Base-by-base conservation (phyloP, 345 rosid species). In the Eucalyptus sp. region DNA sequence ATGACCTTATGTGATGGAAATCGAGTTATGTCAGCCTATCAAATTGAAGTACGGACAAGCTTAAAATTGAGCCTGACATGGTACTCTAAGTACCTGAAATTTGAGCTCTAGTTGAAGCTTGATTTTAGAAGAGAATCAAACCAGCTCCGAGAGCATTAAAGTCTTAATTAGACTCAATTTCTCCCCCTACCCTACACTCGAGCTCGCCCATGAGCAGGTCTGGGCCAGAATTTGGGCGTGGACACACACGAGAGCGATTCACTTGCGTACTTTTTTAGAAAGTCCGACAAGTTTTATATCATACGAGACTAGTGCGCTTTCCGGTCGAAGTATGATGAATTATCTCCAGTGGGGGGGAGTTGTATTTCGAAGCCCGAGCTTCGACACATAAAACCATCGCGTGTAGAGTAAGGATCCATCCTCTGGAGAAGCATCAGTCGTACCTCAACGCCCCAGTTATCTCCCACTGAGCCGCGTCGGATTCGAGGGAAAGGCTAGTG, bases 371-470 rank as follows among this genome's bases (percentile, higher is more conserved):
- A 71, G 24, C 24, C 80, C 18, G 4, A 41, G 48, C 84, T 3
- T 20, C 84, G 48, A 20, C 48, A 2, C 84, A 20, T n/a, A 20
- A n/a, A 37, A 10, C 24, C 44, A 33, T 20, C 25, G 44, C 12
- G 27, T 18, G 46, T 18, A 4, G 81, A 37, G 11, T 37, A 33
- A 52, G 25, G 58, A 68, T 71, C 24, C 46, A 0, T 71, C 46
- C 43, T 22, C 71, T 14, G 49, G 50, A 88, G 8, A 52, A 29
- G 41, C 58, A 52, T 90, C 52, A 93, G 15, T 89, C 92, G 16
- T 84, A 87, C 91, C 95, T 96, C 90, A 93, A 92, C 18, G 99
- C 97, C 43, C 96, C 93, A 17, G 99, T 95, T 89, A 97, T 97
- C 94, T 98, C 99, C 99, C 99, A 96, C 51, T 93, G 86, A 88